Conservation (phyloP, 805 yeast genomes). For the Wickerhamiella sorbophila region DNA sequence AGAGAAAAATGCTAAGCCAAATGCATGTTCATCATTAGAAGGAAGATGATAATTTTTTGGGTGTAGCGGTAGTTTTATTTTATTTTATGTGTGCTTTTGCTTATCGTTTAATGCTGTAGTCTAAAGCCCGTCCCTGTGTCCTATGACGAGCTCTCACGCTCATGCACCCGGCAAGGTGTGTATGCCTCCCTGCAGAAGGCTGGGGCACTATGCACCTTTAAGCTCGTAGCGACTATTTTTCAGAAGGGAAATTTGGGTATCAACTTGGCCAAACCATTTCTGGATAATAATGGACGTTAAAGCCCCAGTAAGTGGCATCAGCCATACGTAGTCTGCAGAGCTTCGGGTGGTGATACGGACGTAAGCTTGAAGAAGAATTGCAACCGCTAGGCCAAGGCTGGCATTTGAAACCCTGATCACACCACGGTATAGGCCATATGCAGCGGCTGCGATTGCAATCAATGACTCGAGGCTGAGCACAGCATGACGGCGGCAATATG, state of each 20-base stretch:
- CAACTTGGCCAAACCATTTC: constrained; percentile 21
- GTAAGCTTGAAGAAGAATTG: constrained; percentile 15
- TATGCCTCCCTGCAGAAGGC: no score
- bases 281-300: constrained; percentile 15
- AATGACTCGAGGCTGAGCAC: constrained; percentile 20
- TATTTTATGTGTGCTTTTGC: no score
- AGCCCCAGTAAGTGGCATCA: constrained; percentile 19
- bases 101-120: no score
- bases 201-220: constrained; percentile 20
- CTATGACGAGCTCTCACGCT: no score
- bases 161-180: no score
- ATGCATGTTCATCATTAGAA: no score
- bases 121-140: no score
- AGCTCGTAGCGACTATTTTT: constrained; percentile 15
- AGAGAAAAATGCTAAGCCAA: not conserved
- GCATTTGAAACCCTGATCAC: constrained; percentile 6
- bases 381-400: constrained; percentile 14
- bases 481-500: constrained; percentile 20
- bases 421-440: constrained; percentile 15
- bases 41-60: no score
- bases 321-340: constrained; percentile 23
- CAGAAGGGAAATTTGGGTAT: constrained; percentile 11
- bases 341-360: constrained; percentile 18
- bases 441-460: constrained; percentile 15
- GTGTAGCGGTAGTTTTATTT: no score